Evolutionary conservation across 2,329 filamentous ascomycete genomes (phyloP), one percentile per base, ranked within the genome.

Genomic region (Xenoacremonium recifei): DNA sequence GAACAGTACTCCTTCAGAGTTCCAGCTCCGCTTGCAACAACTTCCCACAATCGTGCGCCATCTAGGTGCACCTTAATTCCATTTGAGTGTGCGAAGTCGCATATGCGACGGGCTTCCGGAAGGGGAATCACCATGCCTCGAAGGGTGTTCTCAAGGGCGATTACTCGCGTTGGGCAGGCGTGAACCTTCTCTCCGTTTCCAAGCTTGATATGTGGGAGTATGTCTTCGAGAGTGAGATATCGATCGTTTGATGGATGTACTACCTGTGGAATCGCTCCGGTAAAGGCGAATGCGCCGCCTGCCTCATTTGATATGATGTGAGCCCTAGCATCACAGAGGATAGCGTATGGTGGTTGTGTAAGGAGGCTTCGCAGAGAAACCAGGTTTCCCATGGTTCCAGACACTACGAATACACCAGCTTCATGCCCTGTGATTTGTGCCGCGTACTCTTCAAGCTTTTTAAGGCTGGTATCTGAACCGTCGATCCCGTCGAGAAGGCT

Each of bases 331-430:
- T 91, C 87, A 53, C 82, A 83, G 9, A 91, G 70, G 16, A 92
- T 75, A 16, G 76, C 75, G 60, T 90, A 80, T 0, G 87, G 87
- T 5, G 87, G 86, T 36, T 82, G 80, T 2, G 69, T 71, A 6
- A 91, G 75, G 52, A 89, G 82, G 1, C 84, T 75, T 21, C 87
- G 83, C 27, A 91, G 72, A 2, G 84, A 80, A 30, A 92, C 72
- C 59, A 91, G 87, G 66, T 91, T 91, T 25, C 85, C 87, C 86
- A 91, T 90, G 2, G 87, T 91, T 4, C 87, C 87, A 0, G 83
- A 87, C 51, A 89, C 74, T 32, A 91, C 86, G 44, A 91, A 79
- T 2, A 90, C 68, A 0, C 75, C 82, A 27, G 77, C 77, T 54
- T 85, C 79, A 54, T 89, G 85, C 47, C 76, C 75, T 9, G 29